Evolutionary conservation across 306 rosid species (phyloP).

Genomic region (Prunus campanulata): DNA sequence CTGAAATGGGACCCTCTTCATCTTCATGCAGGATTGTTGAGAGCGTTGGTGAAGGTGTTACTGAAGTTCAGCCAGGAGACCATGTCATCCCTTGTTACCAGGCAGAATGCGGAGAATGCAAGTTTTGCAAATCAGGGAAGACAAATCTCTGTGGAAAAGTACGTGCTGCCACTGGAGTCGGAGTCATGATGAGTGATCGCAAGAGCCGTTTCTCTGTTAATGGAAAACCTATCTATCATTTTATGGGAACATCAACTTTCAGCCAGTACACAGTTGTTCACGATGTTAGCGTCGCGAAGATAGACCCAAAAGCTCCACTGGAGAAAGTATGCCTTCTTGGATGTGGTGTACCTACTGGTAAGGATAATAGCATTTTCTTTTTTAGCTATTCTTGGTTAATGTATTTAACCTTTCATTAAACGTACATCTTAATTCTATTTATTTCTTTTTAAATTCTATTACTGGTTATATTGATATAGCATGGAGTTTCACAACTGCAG

Average conservation of each 20-base stretch:
- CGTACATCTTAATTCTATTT: background rate
- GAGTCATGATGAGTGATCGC: conserved; percentile 84
- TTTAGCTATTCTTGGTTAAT: background rate
- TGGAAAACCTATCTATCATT: conserved; percentile 83
- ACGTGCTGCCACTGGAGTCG: conserved; percentile 85
- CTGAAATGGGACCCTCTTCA: background rate
- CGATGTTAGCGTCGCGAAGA: conserved; percentile 94
- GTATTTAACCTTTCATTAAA: background rate
- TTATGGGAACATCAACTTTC: conserved; percentile 97
- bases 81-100: conserved; percentile 96
- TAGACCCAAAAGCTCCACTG: conserved; percentile 74
- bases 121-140: conserved; percentile 96
- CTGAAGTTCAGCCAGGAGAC: conserved; percentile 78
- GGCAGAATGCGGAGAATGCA: conserved; percentile 94
- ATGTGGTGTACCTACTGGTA: conserved; percentile 87
- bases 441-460: background rate
- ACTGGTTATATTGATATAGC: background rate
- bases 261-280: conserved; percentile 96
- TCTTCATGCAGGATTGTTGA: conserved; percentile 69
- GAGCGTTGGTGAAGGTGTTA: conserved; percentile 94
- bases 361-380: background rate
- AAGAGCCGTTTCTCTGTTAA: conserved; percentile 79
- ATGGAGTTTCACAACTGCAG: background rate
- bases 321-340: conserved; percentile 97
- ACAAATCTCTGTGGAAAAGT: conserved; percentile 94